Evolutionary conservation across 768 basidiomycete genomes (phyloP).

Genomic region (Basidioascus undulatus): DNA sequence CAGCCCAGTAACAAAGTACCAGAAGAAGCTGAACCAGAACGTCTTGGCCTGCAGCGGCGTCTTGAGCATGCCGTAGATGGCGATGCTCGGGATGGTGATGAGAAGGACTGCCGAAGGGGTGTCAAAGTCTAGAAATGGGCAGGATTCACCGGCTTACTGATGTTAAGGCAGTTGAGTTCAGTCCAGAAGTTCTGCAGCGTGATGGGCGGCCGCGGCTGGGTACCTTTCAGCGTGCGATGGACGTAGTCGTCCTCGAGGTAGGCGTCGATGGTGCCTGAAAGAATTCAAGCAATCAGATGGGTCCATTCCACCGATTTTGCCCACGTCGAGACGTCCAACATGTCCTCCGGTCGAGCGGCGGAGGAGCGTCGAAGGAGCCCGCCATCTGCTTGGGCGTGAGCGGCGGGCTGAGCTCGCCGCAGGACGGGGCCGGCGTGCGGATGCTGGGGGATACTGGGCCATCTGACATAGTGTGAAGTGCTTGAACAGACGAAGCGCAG

Average conservation of each 20-base stretch:
- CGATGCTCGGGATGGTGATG: slow-evolving; percentile 7
- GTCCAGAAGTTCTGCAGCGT: slow-evolving; percentile 31
- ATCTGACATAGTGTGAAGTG: too few relatives aligned
- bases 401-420: background rate
- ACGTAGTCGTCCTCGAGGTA: slow-evolving; percentile 62
- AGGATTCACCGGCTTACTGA: too few relatives aligned
- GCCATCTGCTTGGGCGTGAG: background rate
- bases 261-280: slow-evolving; percentile 16
- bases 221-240: slow-evolving; percentile 40
- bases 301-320: background rate
- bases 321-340: too few relatives aligned
- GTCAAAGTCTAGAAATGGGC: too few relatives aligned
- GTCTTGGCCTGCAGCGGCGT: slow-evolving; percentile 16
- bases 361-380: background rate
- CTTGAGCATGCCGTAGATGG: slow-evolving; percentile 18
- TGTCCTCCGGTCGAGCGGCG: background rate
- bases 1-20: slow-evolving; percentile 22
- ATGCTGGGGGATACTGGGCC: too few relatives aligned
- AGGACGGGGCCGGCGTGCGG: slow-evolving; percentile 1
- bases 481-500: too few relatives aligned
- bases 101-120: too few relatives aligned
- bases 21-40: slow-evolving; percentile 15
- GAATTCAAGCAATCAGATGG: slow-evolving; percentile 5
- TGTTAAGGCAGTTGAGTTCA: slow-evolving; percentile 56
- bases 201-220: slow-evolving; percentile 43